phyloP scores from a whole-genome alignment of 805 yeast genomes.

The Vanderwaltozyma yarrowii region DNA sequence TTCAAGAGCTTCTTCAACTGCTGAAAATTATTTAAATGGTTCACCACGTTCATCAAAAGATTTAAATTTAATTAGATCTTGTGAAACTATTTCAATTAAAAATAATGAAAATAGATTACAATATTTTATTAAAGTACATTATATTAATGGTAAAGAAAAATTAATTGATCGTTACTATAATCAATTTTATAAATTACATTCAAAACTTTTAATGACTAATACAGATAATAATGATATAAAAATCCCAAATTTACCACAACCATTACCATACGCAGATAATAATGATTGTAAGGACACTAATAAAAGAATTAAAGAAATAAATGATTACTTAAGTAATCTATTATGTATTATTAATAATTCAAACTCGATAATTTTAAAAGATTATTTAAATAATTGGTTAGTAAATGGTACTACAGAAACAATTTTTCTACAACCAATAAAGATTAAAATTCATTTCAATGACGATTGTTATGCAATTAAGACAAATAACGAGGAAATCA shows the following conservation, averaged over 20 bases:
- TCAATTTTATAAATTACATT: constrained; percentile 17
- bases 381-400: constrained; percentile 6
- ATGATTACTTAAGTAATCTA: constrained; percentile 4
- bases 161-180: constrained; percentile 11
- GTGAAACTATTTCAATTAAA: constrained; percentile 8
- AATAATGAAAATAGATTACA: constrained; percentile 9
- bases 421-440: constrained; percentile 2
- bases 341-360: neutral
- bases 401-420: neutral
- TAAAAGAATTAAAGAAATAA: constrained; percentile 8
- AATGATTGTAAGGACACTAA: neutral
- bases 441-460: constrained; percentile 13
- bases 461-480: constrained; percentile 18
- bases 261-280: neutral
- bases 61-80: neutral
- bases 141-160: constrained; percentile 6
- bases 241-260: constrained; percentile 9
- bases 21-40: neutral
- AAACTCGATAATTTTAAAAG: neutral
- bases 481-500: constrained; percentile 8
- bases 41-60: neutral
- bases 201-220: constrained; percentile 2
- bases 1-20: constrained; percentile 9
- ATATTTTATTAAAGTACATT: constrained; percentile 11
- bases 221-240: neutral